phyloP scores from a whole-genome alignment of 495 filamentous ascomycete species.

The Neurospora cerealis region DNA sequence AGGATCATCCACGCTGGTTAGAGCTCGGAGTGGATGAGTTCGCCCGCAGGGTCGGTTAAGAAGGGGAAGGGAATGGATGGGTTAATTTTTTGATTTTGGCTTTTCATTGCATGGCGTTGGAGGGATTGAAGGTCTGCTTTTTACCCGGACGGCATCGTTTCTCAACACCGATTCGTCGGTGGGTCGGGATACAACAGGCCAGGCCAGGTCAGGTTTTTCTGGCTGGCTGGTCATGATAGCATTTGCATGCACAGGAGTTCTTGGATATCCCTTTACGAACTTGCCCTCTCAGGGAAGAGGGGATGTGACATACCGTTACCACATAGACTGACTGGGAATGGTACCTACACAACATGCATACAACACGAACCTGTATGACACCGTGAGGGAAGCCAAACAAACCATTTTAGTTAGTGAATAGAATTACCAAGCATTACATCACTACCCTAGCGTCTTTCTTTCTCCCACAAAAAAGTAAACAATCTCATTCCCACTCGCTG shows the following conservation, averaged over 20 bases:
- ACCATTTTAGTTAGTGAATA: not conserved
- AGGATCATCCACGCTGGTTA: not conserved
- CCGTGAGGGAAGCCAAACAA: not conserved
- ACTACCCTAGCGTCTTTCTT: not conserved
- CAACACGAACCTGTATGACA: not conserved
- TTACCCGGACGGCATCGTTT: not conserved
- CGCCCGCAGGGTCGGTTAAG: not conserved
- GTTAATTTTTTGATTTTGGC: not conserved
- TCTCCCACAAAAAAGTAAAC: not conserved
- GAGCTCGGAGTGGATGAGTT: not conserved
- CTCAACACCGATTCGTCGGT: not conserved
- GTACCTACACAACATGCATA: not conserved
- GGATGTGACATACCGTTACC: not conserved
- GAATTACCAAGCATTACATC: not conserved
- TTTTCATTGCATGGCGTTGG: not conserved
- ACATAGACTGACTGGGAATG: not conserved
- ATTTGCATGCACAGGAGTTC: not conserved
- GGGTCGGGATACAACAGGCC: not conserved
- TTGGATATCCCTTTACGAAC: not conserved
- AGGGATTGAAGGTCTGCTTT: not conserved
- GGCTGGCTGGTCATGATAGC: not conserved
- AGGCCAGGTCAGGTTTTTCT: not conserved
- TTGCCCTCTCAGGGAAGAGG: not conserved
- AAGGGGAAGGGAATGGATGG: slow-evolving; percentile 1
- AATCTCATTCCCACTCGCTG: not conserved